Percentiles rank a stretch among this genome's conserved stretches.
Evolutionary conservation across 805 yeast species (phyloP).

Genomic region (Saccharomycopsis fermentans): DNA sequence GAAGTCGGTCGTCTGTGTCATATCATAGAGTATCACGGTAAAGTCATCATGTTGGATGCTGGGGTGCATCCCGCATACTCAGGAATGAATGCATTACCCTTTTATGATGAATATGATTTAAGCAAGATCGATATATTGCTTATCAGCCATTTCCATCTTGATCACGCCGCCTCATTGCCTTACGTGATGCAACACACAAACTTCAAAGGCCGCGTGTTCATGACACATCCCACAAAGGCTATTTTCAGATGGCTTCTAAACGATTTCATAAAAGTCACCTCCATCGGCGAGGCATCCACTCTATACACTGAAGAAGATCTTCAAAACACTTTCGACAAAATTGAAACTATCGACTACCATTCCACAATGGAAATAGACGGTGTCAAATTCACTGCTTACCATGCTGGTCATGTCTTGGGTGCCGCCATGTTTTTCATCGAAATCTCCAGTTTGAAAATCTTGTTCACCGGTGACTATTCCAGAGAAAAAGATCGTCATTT

Average conservation of each 20-base stretch:
- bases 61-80: constrained; percentile 95
- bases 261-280: constrained; percentile 88
- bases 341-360: constrained; percentile 92
- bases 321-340: constrained; percentile 74
- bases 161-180: constrained; percentile 96
- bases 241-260: constrained; percentile 90
- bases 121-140: constrained; percentile 77
- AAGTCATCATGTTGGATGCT: constrained; percentile 93
- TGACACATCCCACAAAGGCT: constrained; percentile 99
- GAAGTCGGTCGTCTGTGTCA: constrained; percentile 98
- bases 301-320: constrained; percentile 88
- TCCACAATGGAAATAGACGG: constrained; percentile 94
- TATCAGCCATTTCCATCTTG: constrained; percentile 92
- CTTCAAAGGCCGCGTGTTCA: constrained; percentile 90
- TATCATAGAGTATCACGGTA: constrained; percentile 82
- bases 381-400: constrained; percentile 91
- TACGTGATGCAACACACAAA: constrained; percentile 96
- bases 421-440: constrained; percentile 97
- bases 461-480: constrained; percentile 96
- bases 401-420: constrained; percentile 99
- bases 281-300: constrained; percentile 37
- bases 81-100: constrained; percentile 87
- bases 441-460: constrained; percentile 78
- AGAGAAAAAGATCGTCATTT: constrained; percentile 93
- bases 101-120: constrained; percentile 89